These are phyloP conservation scores for Tetracladium marchalianum DNA, from an alignment of 495 filamentous ascomycete genomes.

Conservation along the genomic window DNA sequence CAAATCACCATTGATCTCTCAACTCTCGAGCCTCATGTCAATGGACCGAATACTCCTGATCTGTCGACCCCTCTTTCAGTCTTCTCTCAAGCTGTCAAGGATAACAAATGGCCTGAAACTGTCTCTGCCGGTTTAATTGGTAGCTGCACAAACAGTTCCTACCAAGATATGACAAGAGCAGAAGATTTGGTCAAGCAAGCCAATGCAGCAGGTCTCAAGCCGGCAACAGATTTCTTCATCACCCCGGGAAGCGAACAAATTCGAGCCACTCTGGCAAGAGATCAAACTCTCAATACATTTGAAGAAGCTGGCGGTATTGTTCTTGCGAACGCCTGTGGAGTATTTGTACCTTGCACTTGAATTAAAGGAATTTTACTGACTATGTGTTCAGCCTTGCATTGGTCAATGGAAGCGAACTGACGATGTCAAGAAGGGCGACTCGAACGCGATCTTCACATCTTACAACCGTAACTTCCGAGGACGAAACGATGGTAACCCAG, in stretches of 20 bases:
- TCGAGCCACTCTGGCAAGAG: constrained; percentile 80
- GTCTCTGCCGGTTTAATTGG: constrained; percentile 91
- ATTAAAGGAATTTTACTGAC: constrained; percentile 4
- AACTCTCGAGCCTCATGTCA: constrained; percentile 88
- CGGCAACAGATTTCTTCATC: constrained; percentile 85
- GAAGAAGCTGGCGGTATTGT: constrained; percentile 79
- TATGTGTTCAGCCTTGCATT: constrained; percentile 32
- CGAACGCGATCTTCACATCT: constrained; percentile 92
- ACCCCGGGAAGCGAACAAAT: constrained; percentile 97
- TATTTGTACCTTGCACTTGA: constrained; percentile 37
- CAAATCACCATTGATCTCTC: constrained; percentile 88
- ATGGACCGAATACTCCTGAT: constrained; percentile 94
- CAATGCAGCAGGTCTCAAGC: constrained; percentile 72
- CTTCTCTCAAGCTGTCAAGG: constrained; percentile 72
- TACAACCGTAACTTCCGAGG: constrained; percentile 99
- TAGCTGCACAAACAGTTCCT: constrained; percentile 97
- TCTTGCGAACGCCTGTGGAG: constrained; percentile 91
- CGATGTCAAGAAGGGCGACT: constrained; percentile 65
- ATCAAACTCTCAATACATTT: constrained; percentile 78
- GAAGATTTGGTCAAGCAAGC: constrained; percentile 90
- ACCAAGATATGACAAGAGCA: constrained; percentile 93
- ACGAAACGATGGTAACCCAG: constrained; percentile 90
- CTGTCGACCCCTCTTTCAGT: constrained; percentile 82
- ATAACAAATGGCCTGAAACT: constrained; percentile 81
- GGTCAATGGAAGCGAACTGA: constrained; percentile 95